Evolutionary conservation across 176 grass and related monocot genomes (phyloP).

Genomic region (Rhynchospora breviuscula): DNA sequence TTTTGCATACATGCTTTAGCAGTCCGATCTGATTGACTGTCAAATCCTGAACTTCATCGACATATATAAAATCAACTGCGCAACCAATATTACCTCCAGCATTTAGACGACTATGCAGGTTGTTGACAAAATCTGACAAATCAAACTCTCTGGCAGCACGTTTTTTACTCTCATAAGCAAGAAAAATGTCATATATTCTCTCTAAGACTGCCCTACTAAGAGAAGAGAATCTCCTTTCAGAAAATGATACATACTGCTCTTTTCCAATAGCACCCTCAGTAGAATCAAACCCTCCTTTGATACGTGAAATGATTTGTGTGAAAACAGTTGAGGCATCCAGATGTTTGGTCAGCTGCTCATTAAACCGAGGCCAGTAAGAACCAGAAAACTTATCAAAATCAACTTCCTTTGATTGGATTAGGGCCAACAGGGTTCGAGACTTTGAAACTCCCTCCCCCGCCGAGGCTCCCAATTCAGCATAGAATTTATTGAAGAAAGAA

Average conservation of each 20-base stretch:
- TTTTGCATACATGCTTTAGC: slow-evolving; percentile 65
- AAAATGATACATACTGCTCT: slow-evolving; percentile 56
- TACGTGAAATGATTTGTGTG: slow-evolving; percentile 76
- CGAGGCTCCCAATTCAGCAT: slow-evolving; percentile 25
- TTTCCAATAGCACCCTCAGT: slow-evolving; percentile 27
- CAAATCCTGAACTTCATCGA: slow-evolving; percentile 91
- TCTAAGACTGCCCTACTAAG: slow-evolving; percentile 40
- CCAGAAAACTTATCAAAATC: slow-evolving; percentile 61
- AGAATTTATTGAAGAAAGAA: slow-evolving; percentile 67
- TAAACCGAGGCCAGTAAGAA: slow-evolving; percentile 72
- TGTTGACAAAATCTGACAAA: slow-evolving; percentile 70
- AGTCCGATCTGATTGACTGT: slow-evolving; percentile 58
- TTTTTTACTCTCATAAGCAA: slow-evolving; percentile 66
- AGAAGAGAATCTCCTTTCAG: slow-evolving; percentile 52
- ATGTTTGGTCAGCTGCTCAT: slow-evolving; percentile 49
- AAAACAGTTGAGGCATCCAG: slow-evolving; percentile 71
- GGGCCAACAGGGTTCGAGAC: slow-evolving; percentile 35
- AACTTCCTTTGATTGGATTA: slow-evolving; percentile 68
- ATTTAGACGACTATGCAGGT: slow-evolving; percentile 34
- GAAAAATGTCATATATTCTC: slow-evolving; percentile 60
- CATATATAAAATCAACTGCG: slow-evolving; percentile 64
- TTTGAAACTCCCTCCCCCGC: slow-evolving; percentile 36
- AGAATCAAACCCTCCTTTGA: slow-evolving; percentile 40
- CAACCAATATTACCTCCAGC: slow-evolving; percentile 37
- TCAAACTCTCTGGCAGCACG: slow-evolving; percentile 51